Evolutionary conservation across 768 basidiomycete genomes (phyloP).

Genomic region (Leccinum fibrillosum): DNA sequence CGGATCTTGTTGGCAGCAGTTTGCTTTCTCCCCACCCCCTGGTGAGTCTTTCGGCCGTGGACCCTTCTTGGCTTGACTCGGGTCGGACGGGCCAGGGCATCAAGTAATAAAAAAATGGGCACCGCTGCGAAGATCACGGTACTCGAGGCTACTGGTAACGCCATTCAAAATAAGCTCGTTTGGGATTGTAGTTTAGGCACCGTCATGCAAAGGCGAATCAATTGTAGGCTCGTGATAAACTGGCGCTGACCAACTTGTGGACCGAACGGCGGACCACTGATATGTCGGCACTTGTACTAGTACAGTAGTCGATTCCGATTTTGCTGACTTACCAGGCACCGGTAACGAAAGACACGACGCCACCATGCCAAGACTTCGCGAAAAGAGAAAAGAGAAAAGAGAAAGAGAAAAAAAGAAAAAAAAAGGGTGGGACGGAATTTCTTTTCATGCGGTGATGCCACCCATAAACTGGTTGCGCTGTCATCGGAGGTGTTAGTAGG

Average conservation of each 20-base stretch:
- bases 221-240: background rate
- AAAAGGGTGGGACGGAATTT: background rate
- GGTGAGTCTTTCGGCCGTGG: no score
- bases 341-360: background rate
- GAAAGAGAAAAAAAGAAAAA: background rate
- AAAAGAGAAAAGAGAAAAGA: background rate
- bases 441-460: constrained; percentile 26
- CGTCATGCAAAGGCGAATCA: background rate
- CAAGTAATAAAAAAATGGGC: no score
- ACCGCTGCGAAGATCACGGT: no score
- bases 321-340: no score
- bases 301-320: background rate
- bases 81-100: no score
- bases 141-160: background rate
- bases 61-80: no score
- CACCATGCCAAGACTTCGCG: background rate
- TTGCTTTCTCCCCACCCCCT: background rate
- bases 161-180: background rate
- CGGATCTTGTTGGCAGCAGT: background rate
- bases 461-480: constrained; percentile 36
- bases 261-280: background rate
- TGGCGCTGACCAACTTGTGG: background rate
- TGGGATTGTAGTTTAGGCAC: constrained; percentile 7
- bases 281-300: background rate
- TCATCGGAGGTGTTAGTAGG: background rate